Conservation (phyloP, 2,329 filamentous ascomycete genomes). For the Talaromyces sp. region DNA sequence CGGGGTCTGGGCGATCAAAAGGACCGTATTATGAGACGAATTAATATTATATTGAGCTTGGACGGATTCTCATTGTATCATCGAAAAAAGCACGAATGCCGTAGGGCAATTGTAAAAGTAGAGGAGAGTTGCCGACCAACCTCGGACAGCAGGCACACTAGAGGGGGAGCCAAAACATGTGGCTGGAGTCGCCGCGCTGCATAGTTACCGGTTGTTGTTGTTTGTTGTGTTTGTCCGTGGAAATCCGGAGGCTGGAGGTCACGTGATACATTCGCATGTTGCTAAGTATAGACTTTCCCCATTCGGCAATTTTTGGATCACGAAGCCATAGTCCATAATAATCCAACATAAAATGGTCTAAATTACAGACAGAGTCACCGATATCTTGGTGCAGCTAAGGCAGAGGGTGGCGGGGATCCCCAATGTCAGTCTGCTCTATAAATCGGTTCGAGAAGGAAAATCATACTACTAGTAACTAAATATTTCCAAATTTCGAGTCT, state of each 20-base stretch:
- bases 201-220: slow-evolving; percentile 21
- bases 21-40: not conserved
- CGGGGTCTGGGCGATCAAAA: slow-evolving; percentile 12
- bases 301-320: not conserved
- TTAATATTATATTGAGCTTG: not conserved
- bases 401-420: too few species aligned
- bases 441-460: too few species aligned
- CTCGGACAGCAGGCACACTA: slow-evolving; percentile 25
- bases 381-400: too few species aligned
- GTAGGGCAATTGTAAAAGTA: slow-evolving; percentile 17
- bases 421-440: too few species aligned
- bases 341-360: not conserved
- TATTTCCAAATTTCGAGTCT: too few species aligned
- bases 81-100: slow-evolving; percentile 13
- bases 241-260: slow-evolving; percentile 22
- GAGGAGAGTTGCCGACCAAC: slow-evolving; percentile 22
- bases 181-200: slow-evolving; percentile 31
- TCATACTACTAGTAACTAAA: too few species aligned
- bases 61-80: slow-evolving; percentile 29
- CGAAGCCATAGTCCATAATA: not conserved
- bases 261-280: slow-evolving; percentile 17
- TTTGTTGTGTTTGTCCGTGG: slow-evolving; percentile 26
- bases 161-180: slow-evolving; percentile 30
- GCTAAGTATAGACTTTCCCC: not conserved
- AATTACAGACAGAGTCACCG: not conserved